These are phyloP conservation scores for Pythium periplocum DNA, from an alignment of 352 stramenopile genomes.

Conservation along the genomic window DNA sequence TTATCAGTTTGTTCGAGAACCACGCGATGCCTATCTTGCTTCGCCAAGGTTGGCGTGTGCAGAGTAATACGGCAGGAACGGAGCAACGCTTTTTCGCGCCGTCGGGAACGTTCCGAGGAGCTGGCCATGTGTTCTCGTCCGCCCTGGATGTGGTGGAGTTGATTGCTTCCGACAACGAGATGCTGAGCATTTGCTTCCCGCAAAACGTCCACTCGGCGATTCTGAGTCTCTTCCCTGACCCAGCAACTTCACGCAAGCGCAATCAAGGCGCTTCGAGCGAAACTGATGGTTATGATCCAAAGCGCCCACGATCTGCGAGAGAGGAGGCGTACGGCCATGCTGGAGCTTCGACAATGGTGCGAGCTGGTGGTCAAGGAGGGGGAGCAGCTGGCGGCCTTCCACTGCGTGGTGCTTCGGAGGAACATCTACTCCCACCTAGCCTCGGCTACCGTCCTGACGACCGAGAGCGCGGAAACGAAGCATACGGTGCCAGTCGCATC, in stretches of 20 bases:
- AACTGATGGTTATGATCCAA: slow-evolving; percentile 23
- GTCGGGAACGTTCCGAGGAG: slow-evolving; percentile 20
- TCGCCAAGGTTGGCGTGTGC: slow-evolving; percentile 59
- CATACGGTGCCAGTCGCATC: slow-evolving; percentile 5
- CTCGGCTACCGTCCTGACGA: slow-evolving; percentile 9
- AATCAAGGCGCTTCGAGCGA: slow-evolving; percentile 3
- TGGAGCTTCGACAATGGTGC: slow-evolving; percentile 9
- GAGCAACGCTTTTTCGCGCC: slow-evolving; percentile 39
- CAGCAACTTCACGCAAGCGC: slow-evolving; percentile 20
- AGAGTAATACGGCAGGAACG: slow-evolving; percentile 26
- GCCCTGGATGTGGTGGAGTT: slow-evolving; percentile 64
- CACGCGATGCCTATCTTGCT: slow-evolving; percentile 62
- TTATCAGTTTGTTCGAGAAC: slow-evolving; percentile 75
- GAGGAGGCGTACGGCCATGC: slow-evolving; percentile 3
- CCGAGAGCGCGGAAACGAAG: slow-evolving; percentile 8
- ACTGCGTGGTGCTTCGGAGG: slow-evolving; percentile 6
- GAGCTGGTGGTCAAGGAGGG: slow-evolving; percentile 7
- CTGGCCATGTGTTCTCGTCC: slow-evolving; percentile 42
- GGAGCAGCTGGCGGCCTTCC: slow-evolving; percentile 5
- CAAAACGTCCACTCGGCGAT: slow-evolving; percentile 70
- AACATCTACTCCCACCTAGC: slow-evolving; percentile 9
- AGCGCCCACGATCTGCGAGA: slow-evolving; percentile 21
- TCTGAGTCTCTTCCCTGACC: slow-evolving; percentile 53
- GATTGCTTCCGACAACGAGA: slow-evolving; percentile 61
- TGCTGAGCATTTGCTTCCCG: slow-evolving; percentile 61